Evolutionary conservation across 2,329 filamentous ascomycete genomes (phyloP), one percentile per base, ranked within the genome.

Genomic region (Beauveria pseudobassiana): DNA sequence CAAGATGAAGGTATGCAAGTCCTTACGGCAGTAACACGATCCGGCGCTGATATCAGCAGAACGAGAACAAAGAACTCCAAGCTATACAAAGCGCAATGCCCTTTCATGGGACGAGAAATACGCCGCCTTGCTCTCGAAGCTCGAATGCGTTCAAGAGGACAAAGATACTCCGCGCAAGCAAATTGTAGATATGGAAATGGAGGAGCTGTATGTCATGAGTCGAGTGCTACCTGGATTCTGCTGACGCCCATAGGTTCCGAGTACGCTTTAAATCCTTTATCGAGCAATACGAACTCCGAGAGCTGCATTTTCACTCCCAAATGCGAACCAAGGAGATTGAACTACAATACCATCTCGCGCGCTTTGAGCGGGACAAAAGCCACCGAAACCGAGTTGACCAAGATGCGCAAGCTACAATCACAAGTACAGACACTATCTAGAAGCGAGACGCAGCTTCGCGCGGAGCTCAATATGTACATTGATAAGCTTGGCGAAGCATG

Each of bases 401-500:
- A 92, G 68, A 90, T 91, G 62, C 87, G 92, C 65, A 90, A 93
- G 66, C 82, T 99, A 58, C 96, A 95, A 68, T 82, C 87, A 42
- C 95, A 99, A 76, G 92, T 98, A 26, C 91, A 93, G 67, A 96
- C 92, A 2, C 97, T 98, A 73, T 95, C 92, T 42, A 95, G 96
- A 75, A 98, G 93, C 10, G 95, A 99, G 76, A 89, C 90, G 18
- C 93, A 98, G 75, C 82, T 99, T 61, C 82, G 95, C 63, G 96
- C 91, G 69, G 95, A 99, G 76, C 86, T 99, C 69, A 98, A 97
- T 74, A 93, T 97, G 69, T 99, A 99, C 70, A 93, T 97, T 28
- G 95, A 99, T 73, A 99, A 98, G 78, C 98, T 98, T 78, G 98
- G 98, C 80, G 95, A 99, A 90, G 93, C 96, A 85, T 75, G 59